A percentile compares a stretch with the other conserved stretches of the same genome.
Conservation (phyloP, 1,284 basidiomycete genomes). For the Rhizopogon parksii region DNA sequence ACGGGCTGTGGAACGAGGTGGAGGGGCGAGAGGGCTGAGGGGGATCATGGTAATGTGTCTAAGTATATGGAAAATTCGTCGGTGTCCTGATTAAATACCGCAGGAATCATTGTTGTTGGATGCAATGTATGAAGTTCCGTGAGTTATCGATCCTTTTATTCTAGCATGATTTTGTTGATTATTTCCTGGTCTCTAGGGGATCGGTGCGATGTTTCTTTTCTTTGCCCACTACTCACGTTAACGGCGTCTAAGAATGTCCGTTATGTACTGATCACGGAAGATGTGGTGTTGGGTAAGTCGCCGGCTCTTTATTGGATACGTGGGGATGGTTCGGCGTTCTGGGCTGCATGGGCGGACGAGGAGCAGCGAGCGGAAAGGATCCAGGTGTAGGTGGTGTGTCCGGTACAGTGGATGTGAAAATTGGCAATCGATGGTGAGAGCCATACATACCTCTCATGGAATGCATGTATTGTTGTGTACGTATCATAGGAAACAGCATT, state of each 20-base stretch:
- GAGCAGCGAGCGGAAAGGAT: constrained; percentile 26
- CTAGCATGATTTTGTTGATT: not conserved
- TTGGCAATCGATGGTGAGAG: not conserved
- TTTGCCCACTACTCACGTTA: constrained; percentile 7
- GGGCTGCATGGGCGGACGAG: constrained; percentile 48
- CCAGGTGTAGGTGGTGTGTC: constrained; percentile 10
- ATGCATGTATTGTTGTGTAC: not conserved
- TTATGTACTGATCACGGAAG: constrained; percentile 55
- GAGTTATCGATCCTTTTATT: constrained; percentile 33
- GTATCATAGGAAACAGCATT: not conserved
- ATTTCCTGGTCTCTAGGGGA: constrained; percentile 28
- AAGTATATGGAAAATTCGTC: not conserved
- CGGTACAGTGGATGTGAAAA: too few species aligned
- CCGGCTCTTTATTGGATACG: constrained; percentile 56
- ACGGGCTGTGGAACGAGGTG: constrained; percentile 72
- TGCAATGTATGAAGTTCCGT: constrained; percentile 90
- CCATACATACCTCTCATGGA: not conserved
- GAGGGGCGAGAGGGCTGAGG: constrained; percentile 84
- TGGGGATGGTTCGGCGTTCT: constrained; percentile 47
- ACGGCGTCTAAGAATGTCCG: constrained; percentile 41
- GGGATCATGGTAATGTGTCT: constrained; percentile 69
- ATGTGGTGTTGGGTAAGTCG: constrained; percentile 42
- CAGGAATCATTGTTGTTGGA: constrained; percentile 77
- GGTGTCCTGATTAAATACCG: constrained; percentile 6
- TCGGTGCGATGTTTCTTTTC: constrained; percentile 32